Percentiles rank a stretch among this genome's conserved stretches.
phyloP scores from a whole-genome alignment of 352 stramenopile genomes.

The Pilasporangium apinafurcum region DNA sequence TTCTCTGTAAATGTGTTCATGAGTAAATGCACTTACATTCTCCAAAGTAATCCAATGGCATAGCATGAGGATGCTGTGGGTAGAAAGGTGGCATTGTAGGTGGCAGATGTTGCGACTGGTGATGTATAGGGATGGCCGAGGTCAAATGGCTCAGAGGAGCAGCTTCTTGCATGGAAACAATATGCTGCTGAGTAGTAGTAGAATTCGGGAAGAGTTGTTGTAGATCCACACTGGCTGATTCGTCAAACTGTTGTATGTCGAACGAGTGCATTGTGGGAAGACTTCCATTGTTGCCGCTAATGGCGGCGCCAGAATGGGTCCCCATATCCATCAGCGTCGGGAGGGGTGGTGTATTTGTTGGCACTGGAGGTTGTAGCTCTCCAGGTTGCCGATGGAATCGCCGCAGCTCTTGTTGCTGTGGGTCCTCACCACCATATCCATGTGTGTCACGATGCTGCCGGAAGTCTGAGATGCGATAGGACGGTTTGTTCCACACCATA shows the following conservation, averaged over 20 bases:
- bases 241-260: slow-evolving; percentile 13
- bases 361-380: too few relatives aligned
- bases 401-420: neutral
- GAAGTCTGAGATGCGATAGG: too few relatives aligned
- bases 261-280: neutral
- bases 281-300: too few relatives aligned
- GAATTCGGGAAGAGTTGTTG: slow-evolving; percentile 11
- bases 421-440: neutral
- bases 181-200: neutral
- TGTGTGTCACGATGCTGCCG: neutral
- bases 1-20: neutral
- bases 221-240: slow-evolving; percentile 7
- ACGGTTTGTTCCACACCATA: too few relatives aligned
- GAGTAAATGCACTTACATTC: neutral
- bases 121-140: neutral
- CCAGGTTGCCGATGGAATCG: slow-evolving; percentile 6
- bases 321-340: too few relatives aligned
- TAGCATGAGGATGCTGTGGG: neutral
- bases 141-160: neutral
- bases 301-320: too few relatives aligned
- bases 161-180: neutral
- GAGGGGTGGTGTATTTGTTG: neutral
- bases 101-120: neutral
- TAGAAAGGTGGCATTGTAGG: slow-evolving; percentile 2
- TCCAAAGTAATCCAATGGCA: slow-evolving; percentile 5